Evolutionary conservation across 1,284 basidiomycete genomes (phyloP), one percentile per base, ranked within the genome.

Genomic region (Boletus austroedulis): DNA sequence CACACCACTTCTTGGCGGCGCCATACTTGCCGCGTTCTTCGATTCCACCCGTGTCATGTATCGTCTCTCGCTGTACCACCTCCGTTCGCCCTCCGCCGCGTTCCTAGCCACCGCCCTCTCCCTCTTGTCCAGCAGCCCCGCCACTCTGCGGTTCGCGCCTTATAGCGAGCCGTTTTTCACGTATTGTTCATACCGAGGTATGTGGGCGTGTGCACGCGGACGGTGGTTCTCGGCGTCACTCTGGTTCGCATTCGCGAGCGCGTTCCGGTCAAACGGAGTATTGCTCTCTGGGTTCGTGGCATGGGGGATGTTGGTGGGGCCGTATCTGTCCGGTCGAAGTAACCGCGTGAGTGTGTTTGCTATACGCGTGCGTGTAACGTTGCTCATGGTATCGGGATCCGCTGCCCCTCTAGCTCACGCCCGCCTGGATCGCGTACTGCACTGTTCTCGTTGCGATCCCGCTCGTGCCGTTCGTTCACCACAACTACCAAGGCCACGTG

Each of bases 151-250:
- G 19, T 79, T 87, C 46, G 86, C 87, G 0, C 82, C 90, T 0
- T 96, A 92, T 67, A 86, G 81, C 45, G 96, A 98, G 68, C 87
- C 94, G 0, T 89, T 94, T 70, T 96, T 90, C 73, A 89, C 95
- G 0, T 82, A 84, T 56, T 74, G 90, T 17, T 87, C 90, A 0
- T 94, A 95, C 66, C 77, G 75, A 67, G 94, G 93, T 2, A 89
- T 92, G 85, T 73, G 87, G 15, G 79, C 73, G 32, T 85, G 84
- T 62, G 77, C 82, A 0, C 72, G 70, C 12, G 65, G 69, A 12
- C 76, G 77, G 49, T 88, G 84, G 79, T 14, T 81, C 5, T 24
- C 61, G 2, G 89, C 91, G 0, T 76, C 87, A 0, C 1, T 86
- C 0, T 80, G 70, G 49, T 95, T 97, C 67, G 78, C 84, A 0